Evolutionary conservation across 306 rosid species (phyloP).

Genomic region (Sicyos baderoa): DNA sequence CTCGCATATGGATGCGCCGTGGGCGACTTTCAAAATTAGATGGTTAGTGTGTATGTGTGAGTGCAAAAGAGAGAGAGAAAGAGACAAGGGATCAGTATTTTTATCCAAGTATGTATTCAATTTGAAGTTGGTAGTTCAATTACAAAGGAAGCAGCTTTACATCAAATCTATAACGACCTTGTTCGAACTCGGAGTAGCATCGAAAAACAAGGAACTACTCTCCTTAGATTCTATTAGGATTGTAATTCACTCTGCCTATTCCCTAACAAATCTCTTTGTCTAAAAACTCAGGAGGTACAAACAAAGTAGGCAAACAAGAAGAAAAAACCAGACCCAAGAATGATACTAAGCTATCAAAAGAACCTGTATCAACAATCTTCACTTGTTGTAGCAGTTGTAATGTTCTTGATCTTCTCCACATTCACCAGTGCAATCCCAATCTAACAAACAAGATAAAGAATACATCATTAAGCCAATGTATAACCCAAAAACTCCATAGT

Average conservation of each 20-base stretch:
- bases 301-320: too few species aligned
- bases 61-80: constrained; percentile 3
- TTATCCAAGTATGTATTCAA: background rate
- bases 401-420: constrained; percentile 28
- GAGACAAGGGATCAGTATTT: constrained; percentile 12
- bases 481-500: background rate
- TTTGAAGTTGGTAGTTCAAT: background rate
- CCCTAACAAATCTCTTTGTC: background rate
- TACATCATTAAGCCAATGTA: background rate
- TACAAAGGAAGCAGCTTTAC: constrained; percentile 8
- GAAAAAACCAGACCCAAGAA: too few species aligned
- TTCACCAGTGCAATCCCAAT: constrained; percentile 40
- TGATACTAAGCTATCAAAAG: too few species aligned
- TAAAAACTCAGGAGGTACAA: too few species aligned
- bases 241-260: background rate
- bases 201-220: background rate
- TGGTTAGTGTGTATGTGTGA: background rate
- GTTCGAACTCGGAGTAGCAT: background rate
- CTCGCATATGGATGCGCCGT: background rate
- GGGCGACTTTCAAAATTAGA: background rate
- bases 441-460: constrained; percentile 27
- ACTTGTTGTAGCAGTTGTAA: constrained; percentile 17
- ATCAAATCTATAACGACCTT: background rate
- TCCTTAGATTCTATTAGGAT: background rate
- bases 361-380: constrained; percentile 18